A percentile compares a stretch with the other conserved stretches of the same genome.
phyloP scores from a whole-genome alignment of 2,329 filamentous ascomycete genomes.

The Elsinoe fawcettii region DNA sequence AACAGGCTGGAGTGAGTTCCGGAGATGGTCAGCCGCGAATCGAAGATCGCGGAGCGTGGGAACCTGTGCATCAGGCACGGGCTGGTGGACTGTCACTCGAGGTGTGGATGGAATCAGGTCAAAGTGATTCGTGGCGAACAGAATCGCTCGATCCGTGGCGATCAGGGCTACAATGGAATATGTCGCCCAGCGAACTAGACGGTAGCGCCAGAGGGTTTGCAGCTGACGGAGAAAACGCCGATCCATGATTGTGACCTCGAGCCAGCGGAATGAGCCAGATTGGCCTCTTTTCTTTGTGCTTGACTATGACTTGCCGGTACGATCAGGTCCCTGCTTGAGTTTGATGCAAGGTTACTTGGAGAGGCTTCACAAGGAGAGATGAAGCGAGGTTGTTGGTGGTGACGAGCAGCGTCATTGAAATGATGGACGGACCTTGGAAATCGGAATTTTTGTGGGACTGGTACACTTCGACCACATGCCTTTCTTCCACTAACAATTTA shows the following conservation, averaged over 20 bases:
- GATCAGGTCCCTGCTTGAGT: too few species aligned
- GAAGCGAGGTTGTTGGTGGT: too few species aligned
- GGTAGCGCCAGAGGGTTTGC: conserved; percentile 1
- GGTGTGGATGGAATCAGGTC: background rate
- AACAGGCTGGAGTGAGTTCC: conserved; percentile 1
- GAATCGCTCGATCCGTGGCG: background rate
- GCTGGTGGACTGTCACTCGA: background rate
- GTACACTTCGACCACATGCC: too few species aligned
- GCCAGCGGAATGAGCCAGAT: too few species aligned
- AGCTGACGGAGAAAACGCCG: background rate
- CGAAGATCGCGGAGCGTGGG: conserved; percentile 2
- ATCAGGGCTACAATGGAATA: conserved; percentile 5
- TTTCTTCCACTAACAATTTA: too few species aligned
- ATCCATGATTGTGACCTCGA: background rate
- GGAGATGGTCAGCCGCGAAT: background rate
- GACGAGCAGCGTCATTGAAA: too few species aligned
- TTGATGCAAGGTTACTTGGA: too few species aligned
- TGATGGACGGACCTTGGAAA: too few species aligned
- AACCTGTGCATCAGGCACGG: conserved; percentile 3
- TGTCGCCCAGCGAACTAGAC: background rate
- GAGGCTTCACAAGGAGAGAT: too few species aligned
- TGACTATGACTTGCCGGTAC: too few species aligned
- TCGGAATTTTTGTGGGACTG: too few species aligned
- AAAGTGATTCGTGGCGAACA: conserved; percentile 1
- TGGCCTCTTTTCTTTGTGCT: too few species aligned